Base-by-base conservation (phyloP, 2,329 filamentous ascomycete species). In the Didymella arachidicola region DNA sequence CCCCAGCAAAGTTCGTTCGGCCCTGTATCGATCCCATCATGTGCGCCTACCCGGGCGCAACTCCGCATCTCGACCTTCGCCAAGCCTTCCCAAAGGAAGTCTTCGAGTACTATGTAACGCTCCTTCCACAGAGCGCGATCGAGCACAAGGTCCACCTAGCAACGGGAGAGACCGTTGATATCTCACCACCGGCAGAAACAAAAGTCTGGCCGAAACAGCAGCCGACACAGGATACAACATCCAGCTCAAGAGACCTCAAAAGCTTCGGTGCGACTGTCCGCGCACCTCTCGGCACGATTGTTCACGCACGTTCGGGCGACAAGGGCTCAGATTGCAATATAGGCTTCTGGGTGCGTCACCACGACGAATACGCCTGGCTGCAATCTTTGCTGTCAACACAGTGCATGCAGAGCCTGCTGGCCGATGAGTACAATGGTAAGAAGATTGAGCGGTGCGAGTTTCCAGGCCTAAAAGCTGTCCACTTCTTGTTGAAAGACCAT, bases 21-120 rank as follows among this genome's bases (percentile, higher is more conserved):
- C 76, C 77, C 10, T 75, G 76, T 30, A 72, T 76, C 43, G 79
- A 81, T 54, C 71, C 75, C 30, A 78, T 80, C 48, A 80, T 81
- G 73, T 71, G 77, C 59, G 72, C 72, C n/a, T 81, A 79, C 60
- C 79, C 80, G 0, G 79, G 79, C 3, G 79, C 77, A 2, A 80
- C 77, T 1, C 75, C 78, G 10, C 72, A 77, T 59, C 68, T 79
- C 12, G 74, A 79, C 60, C 64, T 74, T 27, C 68, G 76, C 25
- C 77, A 79, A 63, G 77, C 74, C 8, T 73, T 78, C 54, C 76
- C 72, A 1, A 78, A 78, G 29, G 75, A 76, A 4, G 70, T 78
- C 3, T 77, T 77, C 18, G 78, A 80, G 59, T 79, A 79, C 65
- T 79, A 76, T 58, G 78, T 79, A 7, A 79, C 77, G 5, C 58